Evolutionary conservation across 2,329 filamentous ascomycete species (phyloP).

Genomic region (Claviceps arundinis): DNA sequence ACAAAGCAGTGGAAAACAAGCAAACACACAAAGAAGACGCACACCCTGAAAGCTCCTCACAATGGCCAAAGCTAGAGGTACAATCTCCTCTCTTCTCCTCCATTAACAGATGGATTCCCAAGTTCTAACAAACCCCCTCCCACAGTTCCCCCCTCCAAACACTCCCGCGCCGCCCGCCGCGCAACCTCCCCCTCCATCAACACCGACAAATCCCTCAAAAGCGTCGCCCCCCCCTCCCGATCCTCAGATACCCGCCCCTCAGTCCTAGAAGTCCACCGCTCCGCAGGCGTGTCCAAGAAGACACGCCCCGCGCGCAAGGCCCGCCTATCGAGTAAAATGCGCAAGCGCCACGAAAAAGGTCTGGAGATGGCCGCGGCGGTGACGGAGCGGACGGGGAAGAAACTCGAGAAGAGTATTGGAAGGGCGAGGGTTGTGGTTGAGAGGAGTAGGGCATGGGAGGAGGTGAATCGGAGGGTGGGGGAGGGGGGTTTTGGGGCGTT

Average conservation of each 20-base stretch:
- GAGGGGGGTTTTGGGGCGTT: constrained; percentile 9
- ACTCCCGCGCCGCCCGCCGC: constrained; percentile 63
- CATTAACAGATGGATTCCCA: neutral
- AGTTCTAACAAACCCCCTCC: neutral
- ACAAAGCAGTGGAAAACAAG: neutral
- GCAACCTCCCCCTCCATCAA: constrained; percentile 58
- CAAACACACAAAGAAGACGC: neutral
- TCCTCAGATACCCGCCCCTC: constrained; percentile 35
- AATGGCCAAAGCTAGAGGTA: constrained; percentile 10
- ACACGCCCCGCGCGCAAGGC: constrained; percentile 40
- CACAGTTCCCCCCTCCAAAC: constrained; percentile 44
- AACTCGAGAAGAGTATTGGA: constrained; percentile 41
- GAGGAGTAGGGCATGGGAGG: constrained; percentile 43
- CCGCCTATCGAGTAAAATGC: constrained; percentile 41
- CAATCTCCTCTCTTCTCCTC: neutral
- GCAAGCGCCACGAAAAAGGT: constrained; percentile 41
- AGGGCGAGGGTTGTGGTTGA: constrained; percentile 33
- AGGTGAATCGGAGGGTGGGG: constrained; percentile 34
- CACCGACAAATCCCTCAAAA: constrained; percentile 58
- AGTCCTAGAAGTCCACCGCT: constrained; percentile 55
- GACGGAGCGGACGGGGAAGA: constrained; percentile 42
- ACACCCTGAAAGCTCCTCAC: neutral
- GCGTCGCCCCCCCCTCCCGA: constrained; percentile 31
- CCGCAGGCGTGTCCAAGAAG: constrained; percentile 56
- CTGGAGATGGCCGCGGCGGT: constrained; percentile 47